Evolutionary conservation across 179 eudicot species (phyloP).

Genomic region (Spinacia oleracea): DNA sequence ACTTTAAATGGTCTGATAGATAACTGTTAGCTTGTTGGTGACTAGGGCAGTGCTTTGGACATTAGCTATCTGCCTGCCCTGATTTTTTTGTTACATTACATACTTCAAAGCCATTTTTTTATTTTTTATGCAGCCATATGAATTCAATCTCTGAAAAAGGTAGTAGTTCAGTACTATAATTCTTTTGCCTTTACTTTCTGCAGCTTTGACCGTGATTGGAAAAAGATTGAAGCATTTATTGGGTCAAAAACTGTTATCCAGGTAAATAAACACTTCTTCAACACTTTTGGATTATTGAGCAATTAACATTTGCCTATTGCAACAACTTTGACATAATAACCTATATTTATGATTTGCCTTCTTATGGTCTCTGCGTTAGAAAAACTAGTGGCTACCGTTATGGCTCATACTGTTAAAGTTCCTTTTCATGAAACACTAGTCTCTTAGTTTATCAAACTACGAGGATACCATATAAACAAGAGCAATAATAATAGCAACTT

Average conservation of each 20-base stretch:
- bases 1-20: constrained; percentile 2
- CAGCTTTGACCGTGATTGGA: constrained; percentile 99
- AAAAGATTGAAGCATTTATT: constrained; percentile 90
- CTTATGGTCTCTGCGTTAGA: neutral
- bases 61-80: neutral
- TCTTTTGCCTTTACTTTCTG: constrained; percentile 5
- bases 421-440: neutral
- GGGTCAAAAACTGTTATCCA: constrained; percentile 96
- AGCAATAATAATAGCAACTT: constrained; percentile 16
- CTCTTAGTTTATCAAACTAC: neutral
- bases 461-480: neutral
- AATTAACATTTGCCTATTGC: neutral
- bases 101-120: neutral
- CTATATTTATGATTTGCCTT: constrained; percentile 1
- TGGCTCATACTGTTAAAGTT: neutral
- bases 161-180: constrained; percentile 14
- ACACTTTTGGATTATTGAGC: neutral
- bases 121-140: neutral
- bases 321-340: neutral
- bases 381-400: neutral
- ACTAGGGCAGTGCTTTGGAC: neutral
- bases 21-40: neutral
- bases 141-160: neutral
- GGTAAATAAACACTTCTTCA: constrained; percentile 38
- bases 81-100: neutral